Conservation (phyloP, 2,329 filamentous ascomycete genomes). For the Delphinella strobiligena region DNA sequence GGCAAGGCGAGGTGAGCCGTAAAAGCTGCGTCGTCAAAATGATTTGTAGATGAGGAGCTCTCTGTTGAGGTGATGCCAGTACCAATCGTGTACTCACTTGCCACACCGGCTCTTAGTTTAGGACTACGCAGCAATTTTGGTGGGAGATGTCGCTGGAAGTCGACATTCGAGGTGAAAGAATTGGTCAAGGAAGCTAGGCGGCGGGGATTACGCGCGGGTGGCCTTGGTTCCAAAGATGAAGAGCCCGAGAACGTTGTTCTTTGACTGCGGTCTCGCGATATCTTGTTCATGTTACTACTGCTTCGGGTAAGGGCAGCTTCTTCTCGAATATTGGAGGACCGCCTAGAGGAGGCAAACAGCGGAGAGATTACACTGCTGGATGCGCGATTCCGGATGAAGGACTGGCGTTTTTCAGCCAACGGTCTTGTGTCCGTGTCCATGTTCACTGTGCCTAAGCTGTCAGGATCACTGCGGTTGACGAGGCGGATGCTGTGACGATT, state of each 20-base stretch:
- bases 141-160: conserved; percentile 15
- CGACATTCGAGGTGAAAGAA: conserved; percentile 18
- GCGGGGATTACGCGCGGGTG: conserved; percentile 14
- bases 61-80: too few relatives aligned
- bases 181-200: conserved; percentile 12
- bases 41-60: too few relatives aligned
- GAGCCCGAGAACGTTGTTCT: conserved; percentile 17
- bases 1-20: conserved; percentile 17
- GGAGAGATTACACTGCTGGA: conserved; percentile 23
- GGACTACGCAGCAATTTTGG: not conserved
- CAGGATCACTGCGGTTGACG: conserved; percentile 24
- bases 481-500: conserved; percentile 29
- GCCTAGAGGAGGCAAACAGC: conserved; percentile 24
- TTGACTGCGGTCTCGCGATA: conserved; percentile 7
- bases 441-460: too few relatives aligned
- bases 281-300: conserved; percentile 1
- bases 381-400: conserved; percentile 30
- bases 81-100: too few relatives aligned
- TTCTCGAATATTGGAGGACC: conserved; percentile 3
- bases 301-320: conserved; percentile 1
- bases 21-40: conserved; percentile 4
- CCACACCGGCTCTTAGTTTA: not conserved
- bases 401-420: conserved; percentile 28
- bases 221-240: conserved; percentile 20
- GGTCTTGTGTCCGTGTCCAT: conserved; percentile 25